These are phyloP conservation scores for Phytophthora macrochlamydospora DNA, from an alignment of 352 stramenopile species.

Conservation along the genomic window DNA sequence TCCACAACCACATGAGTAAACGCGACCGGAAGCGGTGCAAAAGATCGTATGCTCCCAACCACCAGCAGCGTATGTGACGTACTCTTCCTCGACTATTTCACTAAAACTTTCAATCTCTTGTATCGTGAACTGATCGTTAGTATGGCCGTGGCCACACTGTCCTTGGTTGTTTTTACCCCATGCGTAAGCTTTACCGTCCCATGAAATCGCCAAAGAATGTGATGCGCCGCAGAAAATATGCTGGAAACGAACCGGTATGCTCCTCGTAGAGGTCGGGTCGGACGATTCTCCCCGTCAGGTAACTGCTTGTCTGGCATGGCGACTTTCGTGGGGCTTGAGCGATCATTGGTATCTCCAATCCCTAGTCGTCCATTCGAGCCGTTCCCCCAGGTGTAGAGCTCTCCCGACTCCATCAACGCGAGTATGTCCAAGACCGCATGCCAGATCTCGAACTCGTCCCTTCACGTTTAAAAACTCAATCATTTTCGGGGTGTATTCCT, in stretches of 20 bases:
- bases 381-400: constrained; percentile 86
- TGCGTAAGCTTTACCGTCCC: constrained; percentile 53
- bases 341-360: constrained; percentile 78
- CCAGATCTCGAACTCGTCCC: constrained; percentile 60
- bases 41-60: constrained; percentile 88
- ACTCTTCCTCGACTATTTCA: constrained; percentile 52
- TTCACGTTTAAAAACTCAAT: constrained; percentile 70
- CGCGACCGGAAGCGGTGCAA: constrained; percentile 60
- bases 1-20: constrained; percentile 78
- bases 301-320: constrained; percentile 6
- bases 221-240: constrained; percentile 77
- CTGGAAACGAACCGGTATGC: constrained; percentile 24
- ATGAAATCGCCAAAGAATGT: constrained; percentile 72
- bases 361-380: constrained; percentile 85
- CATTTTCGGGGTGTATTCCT: constrained; percentile 69
- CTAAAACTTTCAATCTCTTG: constrained; percentile 63
- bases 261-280: background rate
- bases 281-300: background rate
- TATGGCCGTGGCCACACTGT: constrained; percentile 81
- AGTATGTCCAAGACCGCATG: constrained; percentile 78
- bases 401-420: constrained; percentile 60
- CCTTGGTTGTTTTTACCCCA: constrained; percentile 91
- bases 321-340: constrained; percentile 51
- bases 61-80: constrained; percentile 56
- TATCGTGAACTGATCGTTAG: constrained; percentile 68